phyloP scores from a whole-genome alignment of 2,329 filamentous ascomycete genomes.

The Exophiala sideris region DNA sequence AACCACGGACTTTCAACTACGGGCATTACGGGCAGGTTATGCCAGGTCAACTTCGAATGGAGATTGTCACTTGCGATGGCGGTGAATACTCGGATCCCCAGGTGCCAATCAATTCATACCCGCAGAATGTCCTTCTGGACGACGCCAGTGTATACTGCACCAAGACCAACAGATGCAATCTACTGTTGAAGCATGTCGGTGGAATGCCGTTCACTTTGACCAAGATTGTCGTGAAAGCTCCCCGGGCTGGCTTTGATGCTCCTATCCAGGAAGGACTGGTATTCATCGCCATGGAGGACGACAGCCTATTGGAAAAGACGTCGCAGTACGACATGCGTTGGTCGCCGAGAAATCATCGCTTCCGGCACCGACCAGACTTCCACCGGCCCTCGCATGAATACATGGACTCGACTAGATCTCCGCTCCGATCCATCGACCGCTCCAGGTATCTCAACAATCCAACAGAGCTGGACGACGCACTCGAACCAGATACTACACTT shows the following conservation, averaged over 20 bases:
- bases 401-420: constrained; percentile 36
- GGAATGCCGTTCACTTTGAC: constrained; percentile 77
- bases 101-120: constrained; percentile 55
- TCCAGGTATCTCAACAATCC: constrained; percentile 26
- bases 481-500: constrained; percentile 10
- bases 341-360: constrained; percentile 34
- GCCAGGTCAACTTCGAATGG: constrained; percentile 75
- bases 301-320: constrained; percentile 70
- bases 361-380: constrained; percentile 25
- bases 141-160: constrained; percentile 88
- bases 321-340: constrained; percentile 73
- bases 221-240: constrained; percentile 84
- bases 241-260: constrained; percentile 74
- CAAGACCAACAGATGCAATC: constrained; percentile 80
- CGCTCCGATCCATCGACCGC: constrained; percentile 34
- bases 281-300: constrained; percentile 80
- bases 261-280: constrained; percentile 90
- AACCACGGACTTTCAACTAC: constrained; percentile 65
- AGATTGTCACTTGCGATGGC: constrained; percentile 85
- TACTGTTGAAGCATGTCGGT: constrained; percentile 77
- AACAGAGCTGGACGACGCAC: constrained; percentile 5
- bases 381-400: constrained; percentile 41
- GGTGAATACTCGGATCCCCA: constrained; percentile 63
- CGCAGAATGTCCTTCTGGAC: constrained; percentile 78
- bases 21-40: constrained; percentile 85